phyloP scores from a whole-genome alignment of 345 rosid genomes.

The Lepidium aucheri region DNA sequence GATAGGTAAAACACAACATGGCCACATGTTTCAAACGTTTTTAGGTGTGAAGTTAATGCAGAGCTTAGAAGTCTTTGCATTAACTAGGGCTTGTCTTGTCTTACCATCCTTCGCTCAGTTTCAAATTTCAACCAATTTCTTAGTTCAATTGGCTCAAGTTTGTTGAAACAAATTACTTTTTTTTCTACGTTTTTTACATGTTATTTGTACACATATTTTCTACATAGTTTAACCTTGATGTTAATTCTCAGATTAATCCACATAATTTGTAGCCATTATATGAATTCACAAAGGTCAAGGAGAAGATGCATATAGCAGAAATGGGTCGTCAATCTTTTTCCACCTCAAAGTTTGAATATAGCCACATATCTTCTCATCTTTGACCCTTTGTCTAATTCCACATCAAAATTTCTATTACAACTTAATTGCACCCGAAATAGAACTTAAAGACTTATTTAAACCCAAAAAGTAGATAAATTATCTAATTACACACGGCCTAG shows the following conservation, averaged over 20 bases:
- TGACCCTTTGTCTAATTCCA: too few relatives aligned
- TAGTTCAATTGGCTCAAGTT: background rate
- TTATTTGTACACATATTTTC: too few relatives aligned
- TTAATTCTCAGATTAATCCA: background rate
- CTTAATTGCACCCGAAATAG: too few relatives aligned
- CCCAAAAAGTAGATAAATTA: too few relatives aligned
- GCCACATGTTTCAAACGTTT: slow-evolving; percentile 9
- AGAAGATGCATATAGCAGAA: background rate
- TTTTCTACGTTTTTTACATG: background rate
- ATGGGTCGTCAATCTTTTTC: too few relatives aligned
- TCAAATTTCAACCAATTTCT: slow-evolving; percentile 4
- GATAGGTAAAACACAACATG: background rate
- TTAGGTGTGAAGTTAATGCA: background rate
- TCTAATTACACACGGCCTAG: too few relatives aligned
- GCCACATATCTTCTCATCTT: too few relatives aligned
- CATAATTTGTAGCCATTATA: background rate
- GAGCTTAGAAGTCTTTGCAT: background rate
- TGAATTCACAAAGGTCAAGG: background rate
- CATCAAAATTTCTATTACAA: too few relatives aligned
- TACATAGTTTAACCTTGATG: too few relatives aligned
- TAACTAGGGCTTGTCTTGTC: slow-evolving; percentile 15
- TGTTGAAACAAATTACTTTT: background rate
- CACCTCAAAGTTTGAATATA: too few relatives aligned
- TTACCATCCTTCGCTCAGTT: background rate
- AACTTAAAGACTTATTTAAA: too few relatives aligned